Percentiles rank a stretch among this genome's conserved stretches.
These are phyloP conservation scores for Alternaria sp. DNA, from an alignment of 2,329 filamentous ascomycete genomes.

Conservation along the genomic window DNA sequence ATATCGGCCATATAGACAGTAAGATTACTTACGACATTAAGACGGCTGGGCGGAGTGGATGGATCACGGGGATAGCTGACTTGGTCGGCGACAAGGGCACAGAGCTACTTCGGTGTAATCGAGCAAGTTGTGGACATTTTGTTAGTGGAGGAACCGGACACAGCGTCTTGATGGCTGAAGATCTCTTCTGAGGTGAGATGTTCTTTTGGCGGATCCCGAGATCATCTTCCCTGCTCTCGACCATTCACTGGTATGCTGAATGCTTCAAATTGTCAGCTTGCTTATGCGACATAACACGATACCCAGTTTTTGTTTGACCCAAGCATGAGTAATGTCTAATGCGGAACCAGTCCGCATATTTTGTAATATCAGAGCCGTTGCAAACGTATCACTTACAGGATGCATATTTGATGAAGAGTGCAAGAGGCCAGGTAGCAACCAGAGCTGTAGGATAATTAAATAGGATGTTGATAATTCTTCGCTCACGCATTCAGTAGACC, in stretches of 20 bases:
- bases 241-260: neutral
- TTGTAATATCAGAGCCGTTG: neutral
- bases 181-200: conserved; percentile 26
- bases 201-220: neutral
- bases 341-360: neutral
- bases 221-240: neutral
- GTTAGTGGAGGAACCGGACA: conserved; percentile 16
- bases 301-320: neutral
- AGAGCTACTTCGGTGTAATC: neutral
- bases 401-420: neutral
- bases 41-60: conserved; percentile 27
- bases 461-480: neutral
- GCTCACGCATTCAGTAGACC: neutral
- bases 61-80: conserved; percentile 40
- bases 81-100: conserved; percentile 23
- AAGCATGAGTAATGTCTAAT: conserved; percentile 1
- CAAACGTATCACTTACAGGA: neutral
- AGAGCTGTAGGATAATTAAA: neutral
- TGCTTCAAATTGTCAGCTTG: neutral
- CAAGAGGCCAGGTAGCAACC: neutral
- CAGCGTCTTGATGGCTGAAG: conserved; percentile 20
- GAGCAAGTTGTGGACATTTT: conserved; percentile 31
- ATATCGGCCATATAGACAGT: conserved; percentile 68
- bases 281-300: conserved; percentile 1
- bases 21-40: conserved; percentile 64